Percentiles rank a stretch among this genome's conserved stretches.
These are phyloP conservation scores for Capsicum baccatum DNA, from an alignment of 257 asterid genomes.

Conservation along the genomic window DNA sequence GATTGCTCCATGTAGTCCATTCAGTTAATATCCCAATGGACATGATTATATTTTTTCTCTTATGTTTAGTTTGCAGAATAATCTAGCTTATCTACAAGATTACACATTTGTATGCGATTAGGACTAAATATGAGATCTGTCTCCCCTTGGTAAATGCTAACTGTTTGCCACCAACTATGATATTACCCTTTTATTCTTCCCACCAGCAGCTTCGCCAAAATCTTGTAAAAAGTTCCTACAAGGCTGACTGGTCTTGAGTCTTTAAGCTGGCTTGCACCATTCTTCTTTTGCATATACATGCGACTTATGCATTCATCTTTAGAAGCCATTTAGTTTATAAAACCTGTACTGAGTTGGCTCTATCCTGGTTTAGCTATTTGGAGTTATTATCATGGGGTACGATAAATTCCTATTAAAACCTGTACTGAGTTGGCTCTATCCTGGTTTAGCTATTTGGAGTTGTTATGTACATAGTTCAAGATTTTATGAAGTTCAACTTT, in stretches of 20 bases:
- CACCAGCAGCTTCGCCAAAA: background rate
- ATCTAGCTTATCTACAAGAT: background rate
- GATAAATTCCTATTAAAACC: background rate
- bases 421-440: background rate
- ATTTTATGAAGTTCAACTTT: background rate
- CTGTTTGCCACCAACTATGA: background rate
- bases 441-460: conserved; percentile 8
- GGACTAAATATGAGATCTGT: background rate
- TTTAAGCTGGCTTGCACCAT: background rate
- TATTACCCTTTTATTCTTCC: background rate
- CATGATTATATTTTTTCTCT: background rate
- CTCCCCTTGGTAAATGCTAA: background rate
- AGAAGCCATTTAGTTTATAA: background rate
- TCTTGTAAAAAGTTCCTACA: too few relatives aligned
- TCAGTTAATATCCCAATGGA: background rate
- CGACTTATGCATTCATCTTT: background rate
- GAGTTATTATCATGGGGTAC: background rate
- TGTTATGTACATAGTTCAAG: background rate
- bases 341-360: background rate
- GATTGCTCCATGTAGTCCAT: background rate
- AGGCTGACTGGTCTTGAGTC: background rate
- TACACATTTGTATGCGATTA: background rate
- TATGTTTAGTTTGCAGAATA: conserved; percentile 8
- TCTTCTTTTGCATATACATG: conserved; percentile 7
- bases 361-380: background rate